phyloP scores from a whole-genome alignment of 768 basidiomycete species.

The Auriscalpium vulgare region DNA sequence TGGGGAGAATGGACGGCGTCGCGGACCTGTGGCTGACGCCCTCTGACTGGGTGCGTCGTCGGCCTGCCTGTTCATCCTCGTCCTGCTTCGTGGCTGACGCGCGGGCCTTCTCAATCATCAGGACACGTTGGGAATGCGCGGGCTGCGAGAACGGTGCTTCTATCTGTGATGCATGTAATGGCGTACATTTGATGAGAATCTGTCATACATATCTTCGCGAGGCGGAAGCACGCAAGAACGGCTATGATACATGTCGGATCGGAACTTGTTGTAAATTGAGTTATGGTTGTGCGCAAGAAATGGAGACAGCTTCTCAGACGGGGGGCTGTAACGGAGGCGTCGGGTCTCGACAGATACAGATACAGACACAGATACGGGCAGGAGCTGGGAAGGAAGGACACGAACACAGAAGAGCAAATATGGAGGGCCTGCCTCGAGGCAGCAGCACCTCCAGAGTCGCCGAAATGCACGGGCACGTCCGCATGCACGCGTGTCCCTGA shows the following conservation, averaged over 20 bases:
- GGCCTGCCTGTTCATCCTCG: not conserved
- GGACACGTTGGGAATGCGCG: conserved; percentile 75
- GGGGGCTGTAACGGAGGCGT: too few relatives aligned
- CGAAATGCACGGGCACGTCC: too few relatives aligned
- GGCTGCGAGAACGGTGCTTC: conserved; percentile 76
- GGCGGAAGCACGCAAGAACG: too few relatives aligned
- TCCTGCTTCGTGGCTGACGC: not conserved
- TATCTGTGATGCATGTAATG: conserved; percentile 39
- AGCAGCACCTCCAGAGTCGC: too few relatives aligned
- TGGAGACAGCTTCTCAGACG: conserved; percentile 25
- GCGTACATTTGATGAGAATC: not conserved
- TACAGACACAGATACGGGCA: too few relatives aligned
- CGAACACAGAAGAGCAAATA: too few relatives aligned
- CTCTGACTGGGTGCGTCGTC: conserved; percentile 71
- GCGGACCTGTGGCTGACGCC: conserved; percentile 84
- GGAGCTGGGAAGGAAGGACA: too few relatives aligned
- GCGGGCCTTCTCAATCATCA: conserved; percentile 21
- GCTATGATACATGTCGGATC: not conserved
- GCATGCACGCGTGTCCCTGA: too few relatives aligned
- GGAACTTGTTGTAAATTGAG: conserved; percentile 5
- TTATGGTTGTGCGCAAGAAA: not conserved
- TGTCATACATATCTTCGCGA: too few relatives aligned
- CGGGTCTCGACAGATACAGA: too few relatives aligned
- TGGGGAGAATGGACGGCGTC: conserved; percentile 87
- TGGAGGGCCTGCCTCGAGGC: too few relatives aligned